phyloP scores from a whole-genome alignment of 495 filamentous ascomycete species.

The Amniculicola lignicola region DNA sequence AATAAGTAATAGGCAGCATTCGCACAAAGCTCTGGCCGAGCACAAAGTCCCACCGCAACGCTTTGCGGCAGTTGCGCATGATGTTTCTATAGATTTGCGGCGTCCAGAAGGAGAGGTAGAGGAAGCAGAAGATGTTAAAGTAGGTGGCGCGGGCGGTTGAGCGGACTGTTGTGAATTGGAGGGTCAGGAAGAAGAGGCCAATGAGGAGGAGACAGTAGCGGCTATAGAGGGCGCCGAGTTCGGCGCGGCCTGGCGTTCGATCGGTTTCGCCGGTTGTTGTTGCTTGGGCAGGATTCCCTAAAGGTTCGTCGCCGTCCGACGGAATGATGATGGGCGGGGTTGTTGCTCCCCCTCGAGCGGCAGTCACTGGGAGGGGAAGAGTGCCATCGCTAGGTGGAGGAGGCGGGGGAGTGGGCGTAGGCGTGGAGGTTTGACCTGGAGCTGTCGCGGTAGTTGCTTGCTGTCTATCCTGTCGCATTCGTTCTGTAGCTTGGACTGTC shows the following conservation, averaged over 20 bases:
- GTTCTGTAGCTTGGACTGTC: constrained; percentile 79
- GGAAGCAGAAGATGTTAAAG: constrained; percentile 61
- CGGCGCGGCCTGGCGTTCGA: constrained; percentile 62
- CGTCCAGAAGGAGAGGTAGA: constrained; percentile 85
- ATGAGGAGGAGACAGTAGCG: constrained; percentile 74
- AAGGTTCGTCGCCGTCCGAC: constrained; percentile 75
- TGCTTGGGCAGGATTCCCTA: constrained; percentile 46
- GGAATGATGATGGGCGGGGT: constrained; percentile 72
- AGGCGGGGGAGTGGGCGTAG: constrained; percentile 20
- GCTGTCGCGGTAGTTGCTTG: constrained; percentile 32
- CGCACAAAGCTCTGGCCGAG: constrained; percentile 76
- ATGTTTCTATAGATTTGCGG: constrained; percentile 91
- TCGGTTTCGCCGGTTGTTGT: constrained; percentile 35
- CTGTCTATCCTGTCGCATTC: constrained; percentile 56
- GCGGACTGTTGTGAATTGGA: constrained; percentile 75
- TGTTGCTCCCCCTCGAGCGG: constrained; percentile 43
- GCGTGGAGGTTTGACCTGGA: constrained; percentile 25
- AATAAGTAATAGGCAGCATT: constrained; percentile 74
- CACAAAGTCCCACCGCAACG: constrained; percentile 83
- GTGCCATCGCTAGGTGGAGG: constrained; percentile 42
- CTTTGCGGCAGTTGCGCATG: constrained; percentile 84
- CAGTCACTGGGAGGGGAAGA: constrained; percentile 64
- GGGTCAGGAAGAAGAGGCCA: constrained; percentile 65
- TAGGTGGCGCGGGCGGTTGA: constrained; percentile 64
- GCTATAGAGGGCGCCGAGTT: constrained; percentile 72